Evolutionary conservation across 495 filamentous ascomycete genomes (phyloP), one percentile per base, ranked within the genome.

Genomic region (Trichocladium uniseriatum): DNA sequence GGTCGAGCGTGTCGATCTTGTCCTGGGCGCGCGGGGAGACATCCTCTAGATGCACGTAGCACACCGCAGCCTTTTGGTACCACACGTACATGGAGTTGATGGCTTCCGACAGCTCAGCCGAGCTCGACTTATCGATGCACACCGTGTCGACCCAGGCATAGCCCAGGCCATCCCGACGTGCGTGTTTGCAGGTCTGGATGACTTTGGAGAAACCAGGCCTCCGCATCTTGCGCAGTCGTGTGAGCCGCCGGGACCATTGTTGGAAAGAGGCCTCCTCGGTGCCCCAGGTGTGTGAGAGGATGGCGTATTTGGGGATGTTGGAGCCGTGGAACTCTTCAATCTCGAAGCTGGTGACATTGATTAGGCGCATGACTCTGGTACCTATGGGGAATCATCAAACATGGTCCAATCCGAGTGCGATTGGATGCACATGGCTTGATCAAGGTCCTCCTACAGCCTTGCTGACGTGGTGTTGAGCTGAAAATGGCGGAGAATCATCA

Each of bases 271-370:
- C 66, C 43, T 75, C 72, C 3, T 72, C 59, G 8, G 46, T 10
- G 5, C 57, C 68, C 42, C 72, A 75, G 5, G 65, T 68, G 51
- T 75, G 72, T 3, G 70, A 73, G 16, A 75, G 60, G 42, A 72
- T 73, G 14, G 67, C 69, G 28, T 74, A 74, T 2, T 27, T 27
- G 3, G 24, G 64, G 4, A 62, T 53, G 14, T 49, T 41, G 35
- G 47, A 15, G 0, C 49, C 57, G 14, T 56, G 20, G 43, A 69
- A 69, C 16, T 58, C 54, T 28, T 67, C 52, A 15, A 71, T 51
- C 3, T 62, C 46, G 2, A 56, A 43, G 7, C 46, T 66, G 1
- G 9, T 9, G 5, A 50, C 51, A 40, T 71, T 64, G 43, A 71
- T 43, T 39, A 71, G 62, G 0, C 62, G 49, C 63, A 69, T 66